phyloP scores from a whole-genome alignment of 495 filamentous ascomycete genomes.

The Apodospora peruviana region DNA sequence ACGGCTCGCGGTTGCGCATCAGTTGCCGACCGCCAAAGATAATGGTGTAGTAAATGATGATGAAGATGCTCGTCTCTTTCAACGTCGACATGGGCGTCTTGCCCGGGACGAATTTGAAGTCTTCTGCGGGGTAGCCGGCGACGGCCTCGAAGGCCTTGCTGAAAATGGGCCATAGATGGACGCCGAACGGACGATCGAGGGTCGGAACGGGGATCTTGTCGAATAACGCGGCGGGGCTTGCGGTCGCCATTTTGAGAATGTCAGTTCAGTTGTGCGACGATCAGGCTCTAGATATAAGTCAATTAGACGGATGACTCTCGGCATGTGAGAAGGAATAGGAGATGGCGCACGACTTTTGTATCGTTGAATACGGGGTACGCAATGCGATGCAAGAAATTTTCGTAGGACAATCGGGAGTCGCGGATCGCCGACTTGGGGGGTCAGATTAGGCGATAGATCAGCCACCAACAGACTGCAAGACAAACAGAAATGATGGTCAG shows the following conservation, averaged over 20 bases:
- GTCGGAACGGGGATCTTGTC: conserved; percentile 67
- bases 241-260: conserved; percentile 32
- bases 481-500: conserved; percentile 9
- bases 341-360: not conserved
- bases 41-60: conserved; percentile 66
- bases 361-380: not conserved
- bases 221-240: conserved; percentile 48
- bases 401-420: conserved; percentile 1
- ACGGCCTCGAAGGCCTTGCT: conserved; percentile 70
- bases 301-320: not conserved
- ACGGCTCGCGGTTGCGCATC: conserved; percentile 63
- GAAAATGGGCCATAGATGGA: conserved; percentile 93
- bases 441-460: conserved; percentile 16
- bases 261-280: conserved; percentile 6
- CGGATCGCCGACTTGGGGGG: conserved; percentile 1
- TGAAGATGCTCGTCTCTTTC: conserved; percentile 55
- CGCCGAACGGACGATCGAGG: conserved; percentile 86
- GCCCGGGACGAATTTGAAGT: conserved; percentile 64
- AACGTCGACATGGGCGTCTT: conserved; percentile 67
- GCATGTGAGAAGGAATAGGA: not conserved
- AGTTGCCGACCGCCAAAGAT: conserved; percentile 70
- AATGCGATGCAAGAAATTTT: not conserved
- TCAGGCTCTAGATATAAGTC: conserved; percentile 1
- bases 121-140: conserved; percentile 64
- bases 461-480: conserved; percentile 16